Evolutionary conservation across 148 eudicot species (phyloP), one percentile per base, ranked within the genome.

Genomic region (Drosera capensis): DNA sequence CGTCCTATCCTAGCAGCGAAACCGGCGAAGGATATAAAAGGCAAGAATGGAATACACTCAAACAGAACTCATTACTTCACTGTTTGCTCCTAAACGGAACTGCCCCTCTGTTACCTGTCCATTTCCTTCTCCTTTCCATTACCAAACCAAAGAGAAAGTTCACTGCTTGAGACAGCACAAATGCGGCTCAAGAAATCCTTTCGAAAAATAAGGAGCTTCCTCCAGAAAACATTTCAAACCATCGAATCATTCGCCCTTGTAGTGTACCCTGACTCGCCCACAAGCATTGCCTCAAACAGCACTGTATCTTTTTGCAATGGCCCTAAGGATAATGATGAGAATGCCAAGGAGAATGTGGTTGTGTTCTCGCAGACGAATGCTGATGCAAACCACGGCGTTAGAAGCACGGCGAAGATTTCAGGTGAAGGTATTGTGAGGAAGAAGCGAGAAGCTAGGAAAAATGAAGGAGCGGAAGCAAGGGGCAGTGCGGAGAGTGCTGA

Each of bases 171-270:
- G n/a, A n/a, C n/a, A 28, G 31, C 5, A 28, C 5, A 28, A 51
- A 76, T 82, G 82, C 51, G 43, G 58, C 52, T 74, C n/a, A 76
- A 61, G 48, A 72, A 64, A 48, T 57, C 74, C 58, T 20, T 78
- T 48, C 60, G 57, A 38, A 74, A 72, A 34, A 65, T 79, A 68
- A 82, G 70, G 60, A 52, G 30, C 20, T 63, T 82, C 64, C 28
- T 82, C 28, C 67, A 48, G 49, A 71, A 71, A 67, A 70, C 77
- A 38, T 48, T 83, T 35, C 63, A 63, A 36, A 70, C 46, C 56
- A 66, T 88, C 47, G 77, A 47, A 26, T 72, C 69, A 38, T 62
- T 67, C 44, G 62, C 66, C 25, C 57, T 64, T 40, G 49, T 43
- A 30, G 62, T 56, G 17, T 60, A 76, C 67, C 68, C 65, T 22